Evolutionary conservation across 2,329 filamentous ascomycete species (phyloP).

Genomic region (Colletotrichum cordylinicola): DNA sequence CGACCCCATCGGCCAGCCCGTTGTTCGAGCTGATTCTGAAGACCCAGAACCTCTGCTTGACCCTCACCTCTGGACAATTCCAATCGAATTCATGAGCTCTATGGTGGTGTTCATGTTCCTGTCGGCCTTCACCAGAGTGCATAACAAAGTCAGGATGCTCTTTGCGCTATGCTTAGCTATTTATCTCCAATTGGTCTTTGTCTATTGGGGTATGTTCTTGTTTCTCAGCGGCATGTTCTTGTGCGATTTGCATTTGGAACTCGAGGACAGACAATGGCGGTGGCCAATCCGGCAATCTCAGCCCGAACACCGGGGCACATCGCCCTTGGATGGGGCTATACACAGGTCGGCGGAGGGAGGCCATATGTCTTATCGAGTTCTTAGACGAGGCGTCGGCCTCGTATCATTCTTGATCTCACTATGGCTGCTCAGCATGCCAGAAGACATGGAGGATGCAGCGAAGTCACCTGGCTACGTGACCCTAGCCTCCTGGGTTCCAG

Average conservation of each 20-base stretch:
- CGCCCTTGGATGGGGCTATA: background rate
- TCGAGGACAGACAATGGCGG: background rate
- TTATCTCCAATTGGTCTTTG: background rate
- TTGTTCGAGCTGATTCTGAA: constrained; percentile 25
- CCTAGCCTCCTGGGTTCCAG: background rate
- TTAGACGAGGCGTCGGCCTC: background rate
- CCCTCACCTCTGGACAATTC: constrained; percentile 67
- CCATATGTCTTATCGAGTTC: background rate
- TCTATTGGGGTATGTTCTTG: background rate
- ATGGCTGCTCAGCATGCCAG: constrained; percentile 3
- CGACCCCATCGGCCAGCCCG: background rate
- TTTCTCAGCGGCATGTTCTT: constrained; percentile 8
- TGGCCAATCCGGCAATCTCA: background rate
- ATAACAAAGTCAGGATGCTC: background rate
- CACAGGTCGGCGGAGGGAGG: background rate
- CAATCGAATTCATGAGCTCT: constrained; percentile 63
- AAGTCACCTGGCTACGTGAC: background rate
- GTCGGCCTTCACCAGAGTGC: constrained; percentile 45
- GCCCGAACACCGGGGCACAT: background rate
- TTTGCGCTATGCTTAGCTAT: background rate
- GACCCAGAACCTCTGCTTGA: constrained; percentile 48
- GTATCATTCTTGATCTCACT: background rate
- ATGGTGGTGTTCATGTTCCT: constrained; percentile 61
- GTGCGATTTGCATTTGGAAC: background rate
- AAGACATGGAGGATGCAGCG: background rate